Evolutionary conservation across 345 rosid genomes (phyloP), one percentile per base, ranked within the genome.

Genomic region (Melastoma malabathricum): DNA sequence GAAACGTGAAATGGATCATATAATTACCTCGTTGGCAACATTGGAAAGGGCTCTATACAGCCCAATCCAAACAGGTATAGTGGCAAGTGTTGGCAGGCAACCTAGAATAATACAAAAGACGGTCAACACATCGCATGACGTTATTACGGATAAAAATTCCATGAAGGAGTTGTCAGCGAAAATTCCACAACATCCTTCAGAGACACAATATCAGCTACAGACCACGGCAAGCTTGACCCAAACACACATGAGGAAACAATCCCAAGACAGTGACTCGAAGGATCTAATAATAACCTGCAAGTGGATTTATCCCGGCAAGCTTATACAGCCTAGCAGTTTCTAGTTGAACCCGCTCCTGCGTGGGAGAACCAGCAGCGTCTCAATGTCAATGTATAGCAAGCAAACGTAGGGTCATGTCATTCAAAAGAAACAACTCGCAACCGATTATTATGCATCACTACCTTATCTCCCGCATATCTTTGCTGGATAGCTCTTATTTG

Each of bases 51-150:
- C 98, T 73, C 98, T 81, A 63, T 92, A 92, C 17, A 92, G 73
- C 47, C 98, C 98, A 64, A 92, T 84, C 96, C 98, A 92, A 23
- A 87, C 92, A 2, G 96, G 98, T 64, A 92, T 87, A 2, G 98
- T 92, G 13, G 89, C 96, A 66, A 92, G 95, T 4, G 98, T 92
- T 43, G 96, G 98, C 41, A 92, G 71, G 62, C 96, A 84, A 41
- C 98, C 98, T 92, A 64, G 47, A 31, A 47, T 48, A n/a, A 38
- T 39, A 52, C 6, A 18, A 25, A 48, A 18, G 25, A 15, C n/a
- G 15, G 52, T 31, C 43, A 43, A 39, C 6, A 3, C 6, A 27
- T 27, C 6, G 31, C 31, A 27, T 27, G 3, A 6, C 31, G 3
- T 27, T 27, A 27, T 6, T 27, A 27, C 3, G 3, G 6, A 27